Base-by-base conservation (phyloP, 345 rosid genomes). In the Iberis pinnata region DNA sequence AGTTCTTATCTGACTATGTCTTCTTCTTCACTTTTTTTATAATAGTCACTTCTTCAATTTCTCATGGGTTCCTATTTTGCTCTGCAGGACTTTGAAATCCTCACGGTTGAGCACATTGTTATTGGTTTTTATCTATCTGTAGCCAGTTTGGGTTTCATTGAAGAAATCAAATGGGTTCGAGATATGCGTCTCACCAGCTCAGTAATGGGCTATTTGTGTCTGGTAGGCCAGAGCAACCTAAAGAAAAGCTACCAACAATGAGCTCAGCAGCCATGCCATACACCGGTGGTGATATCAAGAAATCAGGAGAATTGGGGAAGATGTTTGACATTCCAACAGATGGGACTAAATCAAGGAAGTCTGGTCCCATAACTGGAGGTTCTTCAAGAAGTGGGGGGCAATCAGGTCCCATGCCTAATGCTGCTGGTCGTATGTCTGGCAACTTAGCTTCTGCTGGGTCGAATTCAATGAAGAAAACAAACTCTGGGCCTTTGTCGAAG, bases 121-220 rank as follows among this genome's bases (percentile, higher is more conserved):
- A 26, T 53, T 44, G 68, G 60, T 42, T 20, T 29, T 19, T 4
- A 17, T 25, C 59, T 43, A n/a, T n/a, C n/a, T n/a, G n/a, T n/a
- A n/a, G n/a, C n/a, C n/a, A n/a, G n/a, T n/a, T n/a, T n/a, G n/a
- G n/a, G n/a, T n/a, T 22, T 47, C 27, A 37, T 4, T 51, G 60
- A 58, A 35, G 60, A 26, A 69, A 54, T 55, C 42, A 56, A 79
- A 92, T 92, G 98, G 98, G 90, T 72, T 85, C 97, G 29, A 78
- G 95, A 53, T 88, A 80, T 72, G 95, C 93, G 44, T 88, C 98
- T 53, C 98, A 92, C 80, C 77, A 88, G 75, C 93, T 88, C 60
- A 78, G 98, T 78, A 88, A 83, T 83, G 98, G 98, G 59, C 86
- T 92, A 9, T 88, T 78, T 56, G 98, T 92, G 18, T 92, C 98